Percentiles rank a stretch among this genome's conserved stretches.
Conservation (phyloP, 352 stramenopile genomes). For the Chrysophaeum taylorii region DNA sequence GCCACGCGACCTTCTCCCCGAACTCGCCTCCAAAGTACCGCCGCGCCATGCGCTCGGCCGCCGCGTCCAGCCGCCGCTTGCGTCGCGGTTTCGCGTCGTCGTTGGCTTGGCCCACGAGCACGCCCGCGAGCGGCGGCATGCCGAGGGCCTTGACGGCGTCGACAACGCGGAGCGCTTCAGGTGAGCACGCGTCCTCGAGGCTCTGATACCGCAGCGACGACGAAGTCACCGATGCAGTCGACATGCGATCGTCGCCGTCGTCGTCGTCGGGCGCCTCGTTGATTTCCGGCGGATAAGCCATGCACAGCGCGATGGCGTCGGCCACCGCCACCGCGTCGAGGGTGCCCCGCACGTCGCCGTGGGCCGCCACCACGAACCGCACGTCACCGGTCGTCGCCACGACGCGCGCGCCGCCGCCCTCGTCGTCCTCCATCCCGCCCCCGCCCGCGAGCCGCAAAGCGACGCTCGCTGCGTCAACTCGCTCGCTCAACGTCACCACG, state of each 20-base stretch:
- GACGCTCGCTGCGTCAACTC: background rate
- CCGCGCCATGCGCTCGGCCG: constrained; percentile 8
- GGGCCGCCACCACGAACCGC: no score
- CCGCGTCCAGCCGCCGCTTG: constrained; percentile 32
- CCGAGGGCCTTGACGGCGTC: constrained; percentile 80
- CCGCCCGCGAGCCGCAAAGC: background rate
- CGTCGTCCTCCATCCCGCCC: background rate
- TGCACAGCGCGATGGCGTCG: background rate
- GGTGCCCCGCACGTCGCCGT: background rate
- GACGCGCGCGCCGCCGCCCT: no score
- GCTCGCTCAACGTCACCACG: background rate
- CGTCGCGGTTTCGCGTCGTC: constrained; percentile 24
- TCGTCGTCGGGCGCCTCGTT: background rate
- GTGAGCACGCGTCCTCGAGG: background rate
- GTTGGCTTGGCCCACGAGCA: constrained; percentile 57
- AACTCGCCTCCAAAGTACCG: background rate
- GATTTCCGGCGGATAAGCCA: background rate
- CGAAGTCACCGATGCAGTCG: background rate
- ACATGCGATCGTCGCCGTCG: background rate
- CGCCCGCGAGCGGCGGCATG: constrained; percentile 65
- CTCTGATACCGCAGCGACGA: no score
- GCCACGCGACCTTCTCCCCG: constrained; percentile 10
- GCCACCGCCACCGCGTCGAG: background rate
- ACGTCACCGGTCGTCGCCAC: no score
- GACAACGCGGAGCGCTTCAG: constrained; percentile 40